Evolutionary conservation across 148 eudicot species (phyloP), one percentile per base, ranked within the genome.

Genomic region (Spergularia marina): DNA sequence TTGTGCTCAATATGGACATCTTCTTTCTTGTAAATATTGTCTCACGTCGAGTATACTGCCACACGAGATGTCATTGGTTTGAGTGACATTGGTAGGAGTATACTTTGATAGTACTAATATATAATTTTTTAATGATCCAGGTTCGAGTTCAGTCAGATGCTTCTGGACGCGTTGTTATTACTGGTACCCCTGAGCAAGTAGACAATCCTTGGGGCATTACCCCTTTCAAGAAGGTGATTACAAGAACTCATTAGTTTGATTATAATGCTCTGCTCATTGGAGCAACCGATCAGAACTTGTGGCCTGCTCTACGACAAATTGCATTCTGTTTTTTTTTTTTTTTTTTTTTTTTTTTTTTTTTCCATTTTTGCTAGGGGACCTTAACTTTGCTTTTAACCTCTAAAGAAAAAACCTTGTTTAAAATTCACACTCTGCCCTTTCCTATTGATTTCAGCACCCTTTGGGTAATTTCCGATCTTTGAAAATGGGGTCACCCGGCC

Each of bases 201-300:
- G 93, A 93, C 74, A 93, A 91, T 84, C 98, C 98, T 20, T 93
- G 98, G 98, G 98, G 98, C 36, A 91, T 93, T 70, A 89, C 96
- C 40, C 87, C 96, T 39, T 93, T 93, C 76, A 87, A 85, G 79
- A 93, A 93, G 98, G 98, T 93, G 57, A 53, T 5, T 53, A 68
- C 58, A n/a, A 15, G 25, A 40, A 57, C 60, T 69, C 49, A 0
- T 34, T 17, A 34, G 10, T 68, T 54, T 11, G 18, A 4, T 11
- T 16, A 7, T 64, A n/a, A 2, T 71, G 52, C 53, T 56, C 20
- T 18, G 72, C 60, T 74, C 36, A 21, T 30, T 30, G 36, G n/a
- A 17, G 49, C 49, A 44, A 41, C 51, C 64, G 17, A 21, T 41
- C 8, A 41, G 17, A 11, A 16, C 25, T 53, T 54, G 21, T n/a